Evolutionary conservation across 2,329 filamentous ascomycete species (phyloP), one percentile per base, ranked within the genome.

Genomic region (Gyromitra esculenta): DNA sequence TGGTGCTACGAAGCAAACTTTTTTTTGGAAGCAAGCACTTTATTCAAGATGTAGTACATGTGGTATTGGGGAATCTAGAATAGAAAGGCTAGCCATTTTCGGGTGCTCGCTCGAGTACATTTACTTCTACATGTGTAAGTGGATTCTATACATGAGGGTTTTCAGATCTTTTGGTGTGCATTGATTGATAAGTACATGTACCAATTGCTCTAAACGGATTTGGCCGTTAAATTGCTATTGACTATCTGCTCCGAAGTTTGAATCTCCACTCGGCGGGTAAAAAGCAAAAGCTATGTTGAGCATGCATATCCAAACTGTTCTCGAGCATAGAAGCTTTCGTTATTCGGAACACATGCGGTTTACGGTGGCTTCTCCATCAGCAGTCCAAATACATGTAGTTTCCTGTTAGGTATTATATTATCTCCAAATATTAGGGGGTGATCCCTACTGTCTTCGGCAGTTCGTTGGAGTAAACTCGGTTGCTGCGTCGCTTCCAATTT

Each of bases 361-460:
- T 69, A 21, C 21, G 56, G 67, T 56, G 45, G 15, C 18, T 71
- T 52, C 45, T 52, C 45, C 57, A 64, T 56, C 37, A 64, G 18
- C 59, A 48, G 41, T 48, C 41, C 21, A 18, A 54, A 52, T 18
- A 21, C 18, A 21, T 21, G 18, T 21, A n/a, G 31, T 39, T 60
- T 57, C 31, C 54, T 21, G 54, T 43, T 31, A 54, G 13, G 1
- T n/a, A 63, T 43, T 31, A 54, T 18, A 1, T n/a, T 43, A 43
- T 21, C n/a, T 48, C 31, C 39, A 11, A 62, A 50, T 50, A 50
- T 45, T 35, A 13, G 18, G 37, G 52, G 71, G 5, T n/a, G 41
- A 75, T 71, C 72, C 48, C 31, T 65, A 50, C 66, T 31, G 52
- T 37, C 39, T 75, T 75, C 39, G 57, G 72, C 57, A 70, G 65